phyloP scores from a whole-genome alignment of 2,329 filamentous ascomycete genomes.

The Curvularia eragrostidis region DNA sequence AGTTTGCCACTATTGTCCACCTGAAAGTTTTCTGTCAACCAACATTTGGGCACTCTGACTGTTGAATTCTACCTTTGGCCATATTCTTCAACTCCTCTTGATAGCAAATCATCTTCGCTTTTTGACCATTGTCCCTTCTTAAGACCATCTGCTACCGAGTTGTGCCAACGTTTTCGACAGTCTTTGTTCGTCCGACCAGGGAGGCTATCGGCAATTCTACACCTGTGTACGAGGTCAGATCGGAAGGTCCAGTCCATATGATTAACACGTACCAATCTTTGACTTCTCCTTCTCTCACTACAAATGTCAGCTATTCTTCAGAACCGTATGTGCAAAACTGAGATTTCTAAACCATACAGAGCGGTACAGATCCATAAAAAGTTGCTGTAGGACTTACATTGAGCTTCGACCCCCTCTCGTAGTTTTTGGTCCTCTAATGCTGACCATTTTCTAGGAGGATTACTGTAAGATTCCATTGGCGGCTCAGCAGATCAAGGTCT shows the following conservation, averaged over 20 bases:
- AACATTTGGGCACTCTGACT: background rate
- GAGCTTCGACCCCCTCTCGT: conserved; percentile 37
- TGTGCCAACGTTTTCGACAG: conserved; percentile 55
- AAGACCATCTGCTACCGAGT: conserved; percentile 47
- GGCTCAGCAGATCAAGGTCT: background rate
- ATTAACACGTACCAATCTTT: conserved; percentile 38
- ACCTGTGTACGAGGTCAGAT: conserved; percentile 32
- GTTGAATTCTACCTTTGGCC: conserved; percentile 44
- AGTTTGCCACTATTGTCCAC: conserved; percentile 53
- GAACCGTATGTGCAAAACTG: background rate
- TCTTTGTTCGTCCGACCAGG: conserved; percentile 55
- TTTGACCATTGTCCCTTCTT: conserved; percentile 53
- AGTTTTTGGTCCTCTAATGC: conserved; percentile 35
- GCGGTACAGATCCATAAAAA: background rate
- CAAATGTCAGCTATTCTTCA: background rate
- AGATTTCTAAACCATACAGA: background rate
- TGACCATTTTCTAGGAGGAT: conserved; percentile 41
- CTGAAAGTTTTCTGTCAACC: conserved; percentile 28
- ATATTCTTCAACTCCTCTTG: conserved; percentile 44
- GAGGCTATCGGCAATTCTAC: conserved; percentile 47
- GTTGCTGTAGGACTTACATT: conserved; percentile 29
- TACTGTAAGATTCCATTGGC: conserved; percentile 24
- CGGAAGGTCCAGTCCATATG: background rate
- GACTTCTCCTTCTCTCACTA: conserved; percentile 31
- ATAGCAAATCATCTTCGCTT: conserved; percentile 45